A percentile compares a stretch with the other conserved stretches of the same genome.
Evolutionary conservation across 2,329 filamentous ascomycete genomes (phyloP).

Genomic region (Cadophora sp.): DNA sequence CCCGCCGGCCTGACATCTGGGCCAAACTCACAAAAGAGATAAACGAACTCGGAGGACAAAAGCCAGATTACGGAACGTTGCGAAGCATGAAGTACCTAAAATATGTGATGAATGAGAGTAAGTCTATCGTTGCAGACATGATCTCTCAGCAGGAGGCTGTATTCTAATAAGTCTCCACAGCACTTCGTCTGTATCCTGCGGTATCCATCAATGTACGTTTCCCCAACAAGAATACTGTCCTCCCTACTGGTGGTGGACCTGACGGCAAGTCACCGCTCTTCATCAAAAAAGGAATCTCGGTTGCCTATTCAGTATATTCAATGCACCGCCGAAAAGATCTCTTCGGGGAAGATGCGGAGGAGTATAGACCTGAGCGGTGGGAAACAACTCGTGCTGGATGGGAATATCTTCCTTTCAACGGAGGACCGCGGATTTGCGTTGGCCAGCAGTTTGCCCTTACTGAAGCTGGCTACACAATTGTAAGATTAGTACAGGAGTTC

Average conservation of each 20-base stretch:
- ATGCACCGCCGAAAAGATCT: slow-evolving; percentile 49
- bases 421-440: slow-evolving; percentile 46
- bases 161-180: no score
- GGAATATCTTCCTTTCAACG: no score
- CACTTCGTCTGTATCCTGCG: no score
- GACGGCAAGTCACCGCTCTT: slow-evolving; percentile 42
- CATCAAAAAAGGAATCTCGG: slow-evolving; percentile 30
- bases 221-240: slow-evolving; percentile 50
- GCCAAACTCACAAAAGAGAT: slow-evolving; percentile 53
- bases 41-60: slow-evolving; percentile 41
- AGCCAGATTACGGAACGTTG: slow-evolving; percentile 60
- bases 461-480: slow-evolving; percentile 45
- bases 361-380: slow-evolving; percentile 52
- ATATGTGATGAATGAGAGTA: slow-evolving; percentile 60
- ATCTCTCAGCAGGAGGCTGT: no score
- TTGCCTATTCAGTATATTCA: slow-evolving; percentile 34
- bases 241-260: slow-evolving; percentile 45
- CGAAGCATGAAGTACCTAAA: slow-evolving; percentile 63
- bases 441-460: slow-evolving; percentile 48
- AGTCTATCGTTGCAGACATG: slow-evolving; percentile 58
- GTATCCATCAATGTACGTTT: slow-evolving; percentile 59
- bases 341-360: slow-evolving; percentile 48
- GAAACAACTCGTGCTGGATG: slow-evolving; percentile 31
- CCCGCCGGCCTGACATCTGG: slow-evolving; percentile 52
- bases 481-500: slow-evolving; percentile 45